phyloP scores from a whole-genome alignment of 352 stramenopile genomes.

The Phytophthora nicotianae region DNA sequence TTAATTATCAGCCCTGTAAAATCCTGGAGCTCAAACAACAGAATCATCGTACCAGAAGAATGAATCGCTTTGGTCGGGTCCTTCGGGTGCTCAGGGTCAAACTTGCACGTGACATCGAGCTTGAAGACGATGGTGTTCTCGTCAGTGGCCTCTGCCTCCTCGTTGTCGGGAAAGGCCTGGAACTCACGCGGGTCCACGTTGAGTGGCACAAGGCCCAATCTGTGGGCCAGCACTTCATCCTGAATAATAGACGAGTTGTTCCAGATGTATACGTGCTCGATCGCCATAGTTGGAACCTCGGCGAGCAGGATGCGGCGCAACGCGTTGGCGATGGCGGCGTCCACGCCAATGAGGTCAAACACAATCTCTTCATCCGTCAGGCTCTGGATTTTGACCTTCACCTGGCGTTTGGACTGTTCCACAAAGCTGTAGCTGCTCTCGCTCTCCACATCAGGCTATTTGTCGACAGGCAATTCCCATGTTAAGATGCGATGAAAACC shows the following conservation, averaged over 20 bases:
- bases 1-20: neutral
- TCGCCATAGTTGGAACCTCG: slow-evolving; percentile 93
- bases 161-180: slow-evolving; percentile 84
- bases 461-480: slow-evolving; percentile 2
- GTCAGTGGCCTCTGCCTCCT: slow-evolving; percentile 92
- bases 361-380: slow-evolving; percentile 89
- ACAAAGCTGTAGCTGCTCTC: slow-evolving; percentile 80
- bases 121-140: slow-evolving; percentile 97
- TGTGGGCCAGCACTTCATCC: slow-evolving; percentile 93
- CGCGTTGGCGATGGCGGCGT: slow-evolving; percentile 93
- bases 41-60: slow-evolving; percentile 51
- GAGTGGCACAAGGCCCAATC: slow-evolving; percentile 86
- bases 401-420: slow-evolving; percentile 82
- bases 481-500: slow-evolving; percentile 10
- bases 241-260: slow-evolving; percentile 95
- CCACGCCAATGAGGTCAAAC: slow-evolving; percentile 92
- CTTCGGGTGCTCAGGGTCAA: slow-evolving; percentile 66
- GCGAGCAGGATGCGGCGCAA: slow-evolving; percentile 91
- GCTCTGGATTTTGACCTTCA: slow-evolving; percentile 87
- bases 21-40: neutral
- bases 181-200: slow-evolving; percentile 87
- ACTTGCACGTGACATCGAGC: slow-evolving; percentile 92
- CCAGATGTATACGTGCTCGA: slow-evolving; percentile 94
- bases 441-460: slow-evolving; percentile 75
- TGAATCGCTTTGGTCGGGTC: slow-evolving; percentile 70